Evolutionary conservation across 1,139 yeast genomes (phyloP).

Genomic region (Yamadazyma blattariae): DNA sequence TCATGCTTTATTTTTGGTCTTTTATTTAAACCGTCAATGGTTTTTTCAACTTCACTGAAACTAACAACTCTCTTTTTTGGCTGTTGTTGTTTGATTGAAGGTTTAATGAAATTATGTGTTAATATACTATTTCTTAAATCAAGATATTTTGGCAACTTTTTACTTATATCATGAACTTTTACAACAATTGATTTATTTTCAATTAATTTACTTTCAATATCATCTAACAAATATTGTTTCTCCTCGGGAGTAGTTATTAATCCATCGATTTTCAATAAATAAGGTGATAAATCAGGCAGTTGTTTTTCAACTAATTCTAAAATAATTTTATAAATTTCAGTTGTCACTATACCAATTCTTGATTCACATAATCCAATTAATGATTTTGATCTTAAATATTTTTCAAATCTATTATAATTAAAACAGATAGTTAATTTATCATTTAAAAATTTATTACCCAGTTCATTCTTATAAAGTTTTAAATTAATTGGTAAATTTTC

Average conservation of each 20-base stretch:
- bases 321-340: slow-evolving; percentile 61
- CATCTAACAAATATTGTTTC: slow-evolving; percentile 22
- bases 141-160: slow-evolving; percentile 39
- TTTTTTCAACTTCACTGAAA: slow-evolving; percentile 18
- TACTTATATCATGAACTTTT: slow-evolving; percentile 52
- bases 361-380: slow-evolving; percentile 62
- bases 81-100: slow-evolving; percentile 14
- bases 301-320: slow-evolving; percentile 57
- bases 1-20: slow-evolving; percentile 37
- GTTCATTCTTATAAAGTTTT: slow-evolving; percentile 27
- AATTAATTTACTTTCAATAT: slow-evolving; percentile 34
- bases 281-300: slow-evolving; percentile 41
- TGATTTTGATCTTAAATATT: slow-evolving; percentile 62
- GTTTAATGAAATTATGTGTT: slow-evolving; percentile 32
- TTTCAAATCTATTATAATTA: slow-evolving; percentile 65
- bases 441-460: slow-evolving; percentile 42
- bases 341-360: slow-evolving; percentile 67
- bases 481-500: slow-evolving; percentile 22
- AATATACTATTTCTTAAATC: slow-evolving; percentile 52
- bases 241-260: slow-evolving; percentile 43
- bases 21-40: slow-evolving; percentile 20
- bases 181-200: slow-evolving; percentile 44
- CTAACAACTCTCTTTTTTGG: slow-evolving; percentile 25
- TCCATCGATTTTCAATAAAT: slow-evolving; percentile 32
- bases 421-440: slow-evolving; percentile 56